A percentile compares a stretch with the other conserved stretches of the same genome.
Evolutionary conservation across 1,284 basidiomycete genomes (phyloP).

Genomic region (Waitea zeae): DNA sequence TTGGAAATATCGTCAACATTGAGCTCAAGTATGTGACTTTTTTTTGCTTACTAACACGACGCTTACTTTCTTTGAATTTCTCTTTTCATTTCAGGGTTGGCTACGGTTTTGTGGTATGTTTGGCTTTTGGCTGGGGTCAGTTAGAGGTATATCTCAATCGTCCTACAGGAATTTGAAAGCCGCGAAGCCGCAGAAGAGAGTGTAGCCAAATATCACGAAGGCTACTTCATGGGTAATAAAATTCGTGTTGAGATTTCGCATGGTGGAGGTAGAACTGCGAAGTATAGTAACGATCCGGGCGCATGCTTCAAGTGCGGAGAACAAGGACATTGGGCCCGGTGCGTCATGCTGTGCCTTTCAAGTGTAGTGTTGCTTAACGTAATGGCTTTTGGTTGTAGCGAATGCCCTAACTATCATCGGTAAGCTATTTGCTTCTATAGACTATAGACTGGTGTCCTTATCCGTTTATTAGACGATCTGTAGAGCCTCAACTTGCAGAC

Average conservation of each 20-base stretch:
- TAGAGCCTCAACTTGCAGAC: too few relatives aligned
- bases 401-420: slow-evolving; percentile 45
- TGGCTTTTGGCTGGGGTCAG: neutral
- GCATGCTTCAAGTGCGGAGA: slow-evolving; percentile 75
- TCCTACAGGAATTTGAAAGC: slow-evolving; percentile 57
- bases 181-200: slow-evolving; percentile 69
- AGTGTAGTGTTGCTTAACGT: slow-evolving; percentile 4
- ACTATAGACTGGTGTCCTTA: neutral
- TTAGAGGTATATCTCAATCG: neutral
- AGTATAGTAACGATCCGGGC: slow-evolving; percentile 59
- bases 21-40: slow-evolving; percentile 57
- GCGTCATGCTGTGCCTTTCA: slow-evolving; percentile 10
- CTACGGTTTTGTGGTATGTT: slow-evolving; percentile 70
- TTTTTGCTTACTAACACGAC: slow-evolving; percentile 5
- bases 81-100: slow-evolving; percentile 57
- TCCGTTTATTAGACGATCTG: too few relatives aligned
- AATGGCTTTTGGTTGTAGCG: slow-evolving; percentile 26
- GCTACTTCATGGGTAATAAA: slow-evolving; percentile 77
- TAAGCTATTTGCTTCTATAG: slow-evolving; percentile 8
- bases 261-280: slow-evolving; percentile 62
- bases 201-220: slow-evolving; percentile 72
- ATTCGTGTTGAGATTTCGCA: slow-evolving; percentile 72
- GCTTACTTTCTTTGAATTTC: slow-evolving; percentile 8
- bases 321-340: slow-evolving; percentile 77
- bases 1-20: slow-evolving; percentile 57